phyloP scores from a whole-genome alignment of 441 rosid species.

The Viola pubescens region DNA sequence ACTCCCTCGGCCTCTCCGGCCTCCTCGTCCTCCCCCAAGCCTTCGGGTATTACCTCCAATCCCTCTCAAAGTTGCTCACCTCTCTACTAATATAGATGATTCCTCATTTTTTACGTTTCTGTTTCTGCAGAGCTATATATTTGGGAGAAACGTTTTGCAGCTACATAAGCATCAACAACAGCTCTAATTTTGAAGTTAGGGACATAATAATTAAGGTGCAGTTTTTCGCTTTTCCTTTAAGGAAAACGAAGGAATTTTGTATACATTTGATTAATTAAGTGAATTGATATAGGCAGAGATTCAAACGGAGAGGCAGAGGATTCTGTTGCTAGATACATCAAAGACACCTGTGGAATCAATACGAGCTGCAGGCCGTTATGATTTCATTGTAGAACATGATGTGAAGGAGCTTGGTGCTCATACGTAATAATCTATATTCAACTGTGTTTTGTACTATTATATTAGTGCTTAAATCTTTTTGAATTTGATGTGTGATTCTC shows the following conservation, averaged over 20 bases:
- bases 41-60: constrained; percentile 44
- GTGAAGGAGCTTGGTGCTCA: constrained; percentile 99
- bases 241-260: not conserved
- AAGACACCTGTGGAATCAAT: constrained; percentile 82
- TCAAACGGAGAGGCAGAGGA: constrained; percentile 92
- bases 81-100: not conserved
- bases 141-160: constrained; percentile 94
- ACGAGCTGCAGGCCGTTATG: constrained; percentile 88
- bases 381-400: constrained; percentile 94
- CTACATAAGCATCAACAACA: constrained; percentile 86
- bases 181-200: constrained; percentile 76
- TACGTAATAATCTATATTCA: constrained; percentile 36
- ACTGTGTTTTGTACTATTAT: not conserved
- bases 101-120: not conserved
- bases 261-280: no score
- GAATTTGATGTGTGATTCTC: constrained; percentile 3
- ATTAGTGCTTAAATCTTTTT: not conserved
- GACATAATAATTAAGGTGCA: constrained; percentile 77
- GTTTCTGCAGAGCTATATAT: constrained; percentile 62
- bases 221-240: not conserved
- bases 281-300: constrained; percentile 69
- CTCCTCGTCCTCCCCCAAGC: constrained; percentile 96
- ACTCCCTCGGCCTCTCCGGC: constrained; percentile 82
- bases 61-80: not conserved
- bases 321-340: constrained; percentile 76